These are phyloP conservation scores for Candida namnaoensis DNA, from an alignment of 805 yeast species.

Conservation along the genomic window DNA sequence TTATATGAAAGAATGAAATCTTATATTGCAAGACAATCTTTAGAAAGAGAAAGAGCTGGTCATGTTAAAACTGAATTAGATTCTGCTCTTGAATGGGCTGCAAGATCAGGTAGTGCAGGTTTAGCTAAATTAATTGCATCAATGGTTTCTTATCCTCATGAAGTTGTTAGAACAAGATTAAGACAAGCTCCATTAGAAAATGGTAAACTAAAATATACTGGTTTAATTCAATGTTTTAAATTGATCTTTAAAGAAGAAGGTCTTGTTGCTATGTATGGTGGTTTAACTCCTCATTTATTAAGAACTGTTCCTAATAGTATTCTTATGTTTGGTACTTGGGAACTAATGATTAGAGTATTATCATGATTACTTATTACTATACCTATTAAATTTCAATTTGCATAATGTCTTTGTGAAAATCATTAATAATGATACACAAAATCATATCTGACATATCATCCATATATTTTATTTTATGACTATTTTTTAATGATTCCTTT, in stretches of 20 bases:
- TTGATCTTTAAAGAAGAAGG: constrained; percentile 91
- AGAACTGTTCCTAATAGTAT: constrained; percentile 97
- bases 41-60: constrained; percentile 25
- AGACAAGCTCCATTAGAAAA: constrained; percentile 87
- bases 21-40: constrained; percentile 46
- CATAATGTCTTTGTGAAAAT: too few relatives aligned
- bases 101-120: constrained; percentile 96
- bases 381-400: too few relatives aligned
- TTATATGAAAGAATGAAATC: constrained; percentile 90
- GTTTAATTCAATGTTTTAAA: constrained; percentile 79
- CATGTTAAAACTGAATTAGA: constrained; percentile 38
- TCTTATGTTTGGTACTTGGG: constrained; percentile 99
- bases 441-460: too few relatives aligned
- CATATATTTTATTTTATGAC: too few relatives aligned
- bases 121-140: constrained; percentile 92
- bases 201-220: constrained; percentile 82
- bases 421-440: too few relatives aligned
- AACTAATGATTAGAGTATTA: constrained; percentile 57
- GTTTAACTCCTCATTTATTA: constrained; percentile 91
- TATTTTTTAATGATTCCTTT: too few relatives aligned
- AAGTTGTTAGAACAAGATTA: constrained; percentile 89
- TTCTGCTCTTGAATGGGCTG: constrained; percentile 79
- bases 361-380: constrained; percentile 18
- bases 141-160: constrained; percentile 91
- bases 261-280: constrained; percentile 88